These are phyloP conservation scores for Cercospora sp. DNA, from an alignment of 2,329 filamentous ascomycete species.

Conservation along the genomic window DNA sequence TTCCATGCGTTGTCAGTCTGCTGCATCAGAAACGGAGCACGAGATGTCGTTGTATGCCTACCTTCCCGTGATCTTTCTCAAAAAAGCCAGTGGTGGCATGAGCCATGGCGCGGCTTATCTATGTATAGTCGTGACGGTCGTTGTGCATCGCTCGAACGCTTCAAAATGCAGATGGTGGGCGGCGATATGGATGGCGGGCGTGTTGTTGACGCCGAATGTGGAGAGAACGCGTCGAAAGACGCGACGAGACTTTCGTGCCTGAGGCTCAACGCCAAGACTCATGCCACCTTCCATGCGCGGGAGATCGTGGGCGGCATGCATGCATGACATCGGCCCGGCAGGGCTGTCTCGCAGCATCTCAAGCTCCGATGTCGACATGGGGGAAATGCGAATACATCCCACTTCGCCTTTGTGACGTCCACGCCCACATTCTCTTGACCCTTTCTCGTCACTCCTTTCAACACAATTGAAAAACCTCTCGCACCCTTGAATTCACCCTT, in stretches of 20 bases:
- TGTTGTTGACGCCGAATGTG: conserved; percentile 2
- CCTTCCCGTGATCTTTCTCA: background rate
- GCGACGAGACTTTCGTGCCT: background rate
- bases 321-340: background rate
- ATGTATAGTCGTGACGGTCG: background rate
- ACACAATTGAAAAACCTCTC: background rate
- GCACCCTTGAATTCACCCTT: background rate
- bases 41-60: background rate
- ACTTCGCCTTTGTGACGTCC: background rate
- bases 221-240: conserved; percentile 1
- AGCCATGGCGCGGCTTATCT: background rate
- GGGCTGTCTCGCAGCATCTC: background rate
- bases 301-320: too few species aligned
- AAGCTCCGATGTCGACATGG: conserved; percentile 8
- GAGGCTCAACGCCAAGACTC: background rate
- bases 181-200: background rate
- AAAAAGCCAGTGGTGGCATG: conserved; percentile 1
- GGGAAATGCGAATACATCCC: background rate
- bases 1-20: background rate
- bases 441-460: background rate
- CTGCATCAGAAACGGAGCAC: background rate
- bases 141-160: conserved; percentile 4
- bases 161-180: background rate
- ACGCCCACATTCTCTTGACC: background rate
- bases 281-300: too few species aligned